Evolutionary conservation across 345 rosid species (phyloP).

Genomic region (Noccaea bulbosa): DNA sequence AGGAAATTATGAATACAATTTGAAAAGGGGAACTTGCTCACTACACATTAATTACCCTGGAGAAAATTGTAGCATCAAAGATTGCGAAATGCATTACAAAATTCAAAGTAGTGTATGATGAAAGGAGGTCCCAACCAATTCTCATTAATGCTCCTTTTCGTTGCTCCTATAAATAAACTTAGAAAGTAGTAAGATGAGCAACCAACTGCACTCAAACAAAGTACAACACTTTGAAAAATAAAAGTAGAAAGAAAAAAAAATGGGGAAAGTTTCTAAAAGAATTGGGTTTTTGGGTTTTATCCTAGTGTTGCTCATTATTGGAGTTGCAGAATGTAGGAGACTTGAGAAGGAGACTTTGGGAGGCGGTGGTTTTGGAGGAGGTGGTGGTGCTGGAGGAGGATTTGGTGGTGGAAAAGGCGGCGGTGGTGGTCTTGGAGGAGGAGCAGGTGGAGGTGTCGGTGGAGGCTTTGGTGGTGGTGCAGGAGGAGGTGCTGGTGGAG

Average conservation of each 20-base stretch:
- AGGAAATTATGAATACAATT: slow-evolving; percentile 1
- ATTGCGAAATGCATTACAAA: slow-evolving; percentile 14
- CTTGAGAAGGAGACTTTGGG: slow-evolving; percentile 43
- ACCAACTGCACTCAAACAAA: slow-evolving; percentile 24
- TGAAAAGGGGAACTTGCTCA: slow-evolving; percentile 30
- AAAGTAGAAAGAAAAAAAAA: neutral
- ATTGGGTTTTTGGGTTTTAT: slow-evolving; percentile 39
- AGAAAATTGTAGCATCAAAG: slow-evolving; percentile 28
- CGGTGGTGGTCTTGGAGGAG: slow-evolving; percentile 38
- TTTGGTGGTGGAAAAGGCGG: slow-evolving; percentile 32
- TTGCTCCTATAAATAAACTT: slow-evolving; percentile 29
- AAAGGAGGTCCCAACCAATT: slow-evolving; percentile 38
- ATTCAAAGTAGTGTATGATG: slow-evolving; percentile 11
- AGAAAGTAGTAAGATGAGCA: slow-evolving; percentile 17
- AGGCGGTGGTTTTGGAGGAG: slow-evolving; percentile 41
- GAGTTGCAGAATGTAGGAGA: slow-evolving; percentile 44
- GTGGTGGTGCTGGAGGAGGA: slow-evolving; percentile 42
- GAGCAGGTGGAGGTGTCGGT: slow-evolving; percentile 25
- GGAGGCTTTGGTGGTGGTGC: slow-evolving; percentile 27
- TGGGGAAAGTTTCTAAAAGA: slow-evolving; percentile 42
- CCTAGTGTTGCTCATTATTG: slow-evolving; percentile 41
- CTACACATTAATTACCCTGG: slow-evolving; percentile 22
- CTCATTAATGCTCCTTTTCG: slow-evolving; percentile 28
- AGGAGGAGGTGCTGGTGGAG: slow-evolving; percentile 36
- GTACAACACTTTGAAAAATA: slow-evolving; percentile 26